These are phyloP conservation scores for Albifimbria verrucaria DNA, from an alignment of 2,329 filamentous ascomycete genomes.

Conservation along the genomic window DNA sequence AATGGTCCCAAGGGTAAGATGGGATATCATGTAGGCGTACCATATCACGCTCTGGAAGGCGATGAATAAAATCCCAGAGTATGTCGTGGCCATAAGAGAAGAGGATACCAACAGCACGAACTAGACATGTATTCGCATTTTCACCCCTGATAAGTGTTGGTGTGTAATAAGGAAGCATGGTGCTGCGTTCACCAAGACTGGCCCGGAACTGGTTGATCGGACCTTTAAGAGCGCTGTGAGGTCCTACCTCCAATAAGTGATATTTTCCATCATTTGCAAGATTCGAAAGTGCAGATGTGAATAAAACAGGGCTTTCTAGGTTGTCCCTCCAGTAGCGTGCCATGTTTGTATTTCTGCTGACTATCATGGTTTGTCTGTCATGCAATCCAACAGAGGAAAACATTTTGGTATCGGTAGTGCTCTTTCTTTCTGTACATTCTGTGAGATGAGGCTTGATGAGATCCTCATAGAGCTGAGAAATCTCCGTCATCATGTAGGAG, in stretches of 20 bases:
- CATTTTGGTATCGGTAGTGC: not conserved
- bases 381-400: not conserved
- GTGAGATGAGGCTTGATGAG: not conserved
- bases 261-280: not conserved
- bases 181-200: not conserved
- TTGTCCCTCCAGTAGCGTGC: not conserved
- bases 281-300: not conserved
- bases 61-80: not conserved
- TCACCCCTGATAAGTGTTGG: not conserved
- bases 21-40: not conserved
- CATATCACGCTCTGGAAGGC: not conserved
- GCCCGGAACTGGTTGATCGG: constrained; percentile 7
- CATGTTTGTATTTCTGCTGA: not conserved
- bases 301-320: not conserved
- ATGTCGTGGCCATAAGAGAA: not conserved
- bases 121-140: not conserved
- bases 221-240: constrained; percentile 15
- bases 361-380: not conserved
- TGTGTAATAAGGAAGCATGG: not conserved
- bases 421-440: not conserved
- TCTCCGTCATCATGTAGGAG: not conserved
- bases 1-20: constrained; percentile 3
- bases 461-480: not conserved
- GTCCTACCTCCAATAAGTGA: constrained; percentile 17
- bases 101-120: not conserved